Base-by-base conservation (phyloP, 1,284 basidiomycete genomes). In the Mycocalia duriaeana region DNA sequence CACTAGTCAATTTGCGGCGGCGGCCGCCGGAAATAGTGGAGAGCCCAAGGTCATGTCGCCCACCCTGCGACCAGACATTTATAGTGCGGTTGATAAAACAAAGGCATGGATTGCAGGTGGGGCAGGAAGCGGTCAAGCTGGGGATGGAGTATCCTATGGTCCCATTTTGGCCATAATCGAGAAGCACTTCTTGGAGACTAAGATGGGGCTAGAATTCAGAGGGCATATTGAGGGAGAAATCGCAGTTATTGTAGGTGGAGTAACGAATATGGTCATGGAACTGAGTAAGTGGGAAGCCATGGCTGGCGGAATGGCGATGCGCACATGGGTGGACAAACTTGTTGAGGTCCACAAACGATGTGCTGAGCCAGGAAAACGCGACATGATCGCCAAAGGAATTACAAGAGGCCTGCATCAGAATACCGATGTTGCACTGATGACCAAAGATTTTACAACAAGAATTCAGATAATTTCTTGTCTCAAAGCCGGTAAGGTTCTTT, bases 201-300 rank as follows among this genome's bases (percentile, higher is more conserved):
- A 57, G 38, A 59, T 75, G 26, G 71, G 70, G 41, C 56, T 76
- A 39, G 72, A 76, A 49, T 60, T 64, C 39, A 57, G 74, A 11
- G 72, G 72, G 9, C 64, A 69, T 41, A 57, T 58, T 11, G 74
- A 76, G 28, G 58, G 57, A 13, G 74, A 78, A 54, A 66, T 69
- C 35, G 68, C 72, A 4, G 57, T 71, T 37, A 57, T 77, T 47
- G 67, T 77, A 6, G 73, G 73, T 23, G 76, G 75, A 16, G 60
- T 76, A 35, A 76, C 76, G 42, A 74, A 76, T 52, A 73, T 75
- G 72, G 60, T 73, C 20, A 55, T 77, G 48, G 73, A 76, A 57
- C 68, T 75, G 60, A 75, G 73, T 55, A 70, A 67, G 58, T 76
- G 73, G 74, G 75, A 76, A 49, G 68, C 71, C 5, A 73, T 76